Evolutionary conservation across 305 asterid genomes (phyloP), one percentile per base, ranked within the genome.

Genomic region (Fraxinus baroniana): DNA sequence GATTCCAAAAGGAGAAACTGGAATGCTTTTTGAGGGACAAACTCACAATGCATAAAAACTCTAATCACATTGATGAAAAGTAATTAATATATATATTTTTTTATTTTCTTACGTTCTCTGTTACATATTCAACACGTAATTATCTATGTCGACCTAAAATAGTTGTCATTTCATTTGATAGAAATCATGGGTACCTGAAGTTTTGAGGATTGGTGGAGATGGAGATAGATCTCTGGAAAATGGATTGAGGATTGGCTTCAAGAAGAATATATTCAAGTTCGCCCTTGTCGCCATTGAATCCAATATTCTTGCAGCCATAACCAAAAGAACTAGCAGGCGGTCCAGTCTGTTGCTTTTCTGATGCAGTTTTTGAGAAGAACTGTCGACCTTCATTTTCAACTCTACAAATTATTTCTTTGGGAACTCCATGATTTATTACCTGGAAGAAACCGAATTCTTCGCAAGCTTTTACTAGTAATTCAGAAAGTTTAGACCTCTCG

Each of bases 261-360:
- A 92, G 79, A 32, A 92, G 89, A 74, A 92, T 66, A 70, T 92
- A 92, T 73, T 92, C 94, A 30, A 92, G 92, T 74, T 90, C 94
- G 15, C 93, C 97, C 78, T 82, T 88, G 74, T 92, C 97, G 0
- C 97, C 97, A 81, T 91, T 85, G 78, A 81, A 78, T 1, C 97
- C 97, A 77, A 93, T 93, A 60, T 88, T 91, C 86, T 91, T 93
- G 79, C 90, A 87, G 2, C 94, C 97, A 66, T 93, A 93, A 0
- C 97, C 96, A 32, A 91, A 91, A 0, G 97, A 93, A 64, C 68
- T 49, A 0, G 57, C 57, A 13, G 93, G 84, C 1, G 92, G 89
- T 30, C 90, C 87, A 75, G 91, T 91, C 78, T 82, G 85, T 15
- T 84, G 83, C 87, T 92, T 92, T 52, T 90, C 85, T 4, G 81